Conservation (phyloP, 257 asterid species). For the Solanum peruvianum region DNA sequence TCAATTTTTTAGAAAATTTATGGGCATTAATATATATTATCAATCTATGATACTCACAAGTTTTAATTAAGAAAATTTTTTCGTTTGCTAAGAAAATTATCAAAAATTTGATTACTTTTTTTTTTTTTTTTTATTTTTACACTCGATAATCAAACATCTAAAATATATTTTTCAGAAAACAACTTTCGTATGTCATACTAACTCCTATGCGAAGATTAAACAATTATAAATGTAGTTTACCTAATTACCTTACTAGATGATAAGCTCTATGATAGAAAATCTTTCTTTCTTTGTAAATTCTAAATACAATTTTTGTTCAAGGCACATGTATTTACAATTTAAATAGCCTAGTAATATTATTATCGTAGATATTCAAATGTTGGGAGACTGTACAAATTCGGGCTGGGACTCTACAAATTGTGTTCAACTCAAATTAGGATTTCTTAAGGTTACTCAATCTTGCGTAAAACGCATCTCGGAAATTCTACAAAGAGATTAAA, state of each 20-base stretch:
- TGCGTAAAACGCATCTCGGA: no score
- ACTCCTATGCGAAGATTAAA: neutral
- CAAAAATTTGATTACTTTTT: no score
- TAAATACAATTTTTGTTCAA: neutral
- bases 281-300: neutral
- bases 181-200: neutral
- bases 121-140: no score
- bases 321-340: neutral
- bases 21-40: neutral
- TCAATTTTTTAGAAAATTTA: no score
- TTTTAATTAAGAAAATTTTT: no score
- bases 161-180: neutral
- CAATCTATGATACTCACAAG: neutral
- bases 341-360: neutral
- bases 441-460: no score
- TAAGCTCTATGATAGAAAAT: neutral
- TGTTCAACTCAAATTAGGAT: no score
- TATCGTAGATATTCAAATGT: no score
- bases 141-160: neutral
- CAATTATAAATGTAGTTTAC: neutral
- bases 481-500: no score
- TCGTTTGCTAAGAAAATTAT: no score
- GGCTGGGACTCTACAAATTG: no score
- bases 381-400: no score
- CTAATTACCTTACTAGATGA: neutral